Evolutionary conservation across 1,284 basidiomycete species (phyloP).

Genomic region (Earliella scabrosa): DNA sequence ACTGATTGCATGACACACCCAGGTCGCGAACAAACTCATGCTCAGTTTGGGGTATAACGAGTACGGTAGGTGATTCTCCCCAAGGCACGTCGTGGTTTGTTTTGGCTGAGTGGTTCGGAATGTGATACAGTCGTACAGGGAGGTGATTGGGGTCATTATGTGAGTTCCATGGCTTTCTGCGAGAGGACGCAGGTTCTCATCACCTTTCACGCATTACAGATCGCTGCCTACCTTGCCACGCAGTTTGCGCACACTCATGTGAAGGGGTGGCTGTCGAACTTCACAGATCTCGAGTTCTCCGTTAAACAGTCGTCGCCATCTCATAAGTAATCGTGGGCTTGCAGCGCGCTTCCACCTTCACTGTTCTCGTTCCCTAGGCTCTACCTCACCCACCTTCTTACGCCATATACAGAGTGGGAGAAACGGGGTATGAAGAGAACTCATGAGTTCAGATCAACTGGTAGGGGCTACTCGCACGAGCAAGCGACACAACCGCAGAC

Average conservation of each 20-base stretch:
- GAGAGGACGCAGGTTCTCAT: constrained; percentile 8
- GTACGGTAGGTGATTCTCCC: constrained; percentile 41
- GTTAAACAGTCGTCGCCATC: neutral
- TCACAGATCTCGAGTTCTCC: neutral
- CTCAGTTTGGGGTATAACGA: constrained; percentile 48
- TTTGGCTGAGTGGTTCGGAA: too few species aligned
- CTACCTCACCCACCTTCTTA: constrained; percentile 6
- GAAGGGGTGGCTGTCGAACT: constrained; percentile 17
- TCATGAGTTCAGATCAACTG: constrained; percentile 23
- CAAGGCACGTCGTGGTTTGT: neutral
- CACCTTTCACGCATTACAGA: constrained; percentile 17
- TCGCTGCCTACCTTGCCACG: constrained; percentile 9
- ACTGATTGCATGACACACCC: neutral
- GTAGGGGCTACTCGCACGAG: constrained; percentile 34
- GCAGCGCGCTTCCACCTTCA: neutral
- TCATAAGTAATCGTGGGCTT: neutral
- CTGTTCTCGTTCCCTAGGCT: neutral
- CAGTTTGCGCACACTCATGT: constrained; percentile 11
- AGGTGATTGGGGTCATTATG: constrained; percentile 50
- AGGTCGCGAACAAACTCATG: constrained; percentile 53
- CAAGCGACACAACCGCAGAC: constrained; percentile 44
- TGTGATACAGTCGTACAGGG: constrained; percentile 44
- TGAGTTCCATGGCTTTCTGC: constrained; percentile 30
- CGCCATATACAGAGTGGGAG: constrained; percentile 1
- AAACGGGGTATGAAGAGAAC: neutral